Base-by-base conservation (phyloP, 805 yeast genomes). In the Teunomyces lycoperdinae region DNA sequence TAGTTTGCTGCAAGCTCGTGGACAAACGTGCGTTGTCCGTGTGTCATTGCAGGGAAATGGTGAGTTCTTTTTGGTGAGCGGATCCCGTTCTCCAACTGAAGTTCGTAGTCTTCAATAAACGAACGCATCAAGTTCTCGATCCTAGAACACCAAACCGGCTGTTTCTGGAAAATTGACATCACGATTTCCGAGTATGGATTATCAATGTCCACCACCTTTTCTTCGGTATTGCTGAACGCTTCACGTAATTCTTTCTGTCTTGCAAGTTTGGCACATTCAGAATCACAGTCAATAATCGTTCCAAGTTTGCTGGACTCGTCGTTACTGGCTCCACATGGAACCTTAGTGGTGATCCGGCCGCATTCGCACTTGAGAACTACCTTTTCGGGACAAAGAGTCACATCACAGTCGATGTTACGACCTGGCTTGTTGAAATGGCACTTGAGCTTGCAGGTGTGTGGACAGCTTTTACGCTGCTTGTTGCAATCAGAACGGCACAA, bases 21-120 rank as follows among this genome's bases (percentile, higher is more conserved):
- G 24, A 90, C 66, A 58, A 89, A 89, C 51, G 71, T 71, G 42
- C 97, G 71, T 62, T 87, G 92, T 4, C 81, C 77, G 10, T 73
- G 62, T 44, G 70, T 75, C 96, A 90, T 88, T 13, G 92, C 85
- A 13, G 83, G 83, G 66, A 91, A 88, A 59, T 82, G 83, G 54
- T 79, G 65, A 0, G 78, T 65, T 33, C 74, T 71, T 16, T 64
- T 60, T 3, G 64, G 59, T 3, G 51, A 14, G 10, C 48, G 48
- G 7, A 45, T 41, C 10, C 48, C 58, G 0, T 58, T 58, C 2
- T 60, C 61, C 10, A 53, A 44, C 28, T 53, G 51, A 28, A 49
- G 47, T 38, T 50, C 33, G 48, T 71, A 66, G 17, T 71, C 66
- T 14, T 64, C 62, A 40, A 83, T 73, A 50, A 89, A 79, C 9